Conservation (phyloP, 352 stramenopile species). For the Globisporangium middletonii region DNA sequence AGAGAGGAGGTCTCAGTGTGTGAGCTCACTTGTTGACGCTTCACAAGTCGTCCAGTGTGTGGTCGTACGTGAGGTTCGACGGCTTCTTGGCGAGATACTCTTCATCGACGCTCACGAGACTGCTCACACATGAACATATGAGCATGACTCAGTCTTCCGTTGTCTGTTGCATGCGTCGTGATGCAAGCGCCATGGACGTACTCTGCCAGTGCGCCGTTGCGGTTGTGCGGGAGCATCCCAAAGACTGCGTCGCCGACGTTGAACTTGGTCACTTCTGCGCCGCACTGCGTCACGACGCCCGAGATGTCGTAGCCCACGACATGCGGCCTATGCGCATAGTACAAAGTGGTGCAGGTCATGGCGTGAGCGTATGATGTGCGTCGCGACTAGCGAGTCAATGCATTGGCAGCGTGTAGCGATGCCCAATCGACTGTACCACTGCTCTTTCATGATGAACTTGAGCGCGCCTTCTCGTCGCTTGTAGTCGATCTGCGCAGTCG, state of each 20-base stretch:
- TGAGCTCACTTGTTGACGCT: background rate
- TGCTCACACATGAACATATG: constrained; percentile 9
- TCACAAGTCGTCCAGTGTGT: too few species aligned
- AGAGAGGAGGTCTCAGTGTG: too few species aligned
- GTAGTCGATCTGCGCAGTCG: constrained; percentile 59
- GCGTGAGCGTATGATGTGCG: background rate
- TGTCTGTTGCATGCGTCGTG: background rate
- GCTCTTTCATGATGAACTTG: constrained; percentile 50
- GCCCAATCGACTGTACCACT: constrained; percentile 14
- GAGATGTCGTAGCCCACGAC: constrained; percentile 72
- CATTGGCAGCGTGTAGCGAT: background rate
- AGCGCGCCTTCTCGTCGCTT: constrained; percentile 68
- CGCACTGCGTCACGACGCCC: constrained; percentile 48
- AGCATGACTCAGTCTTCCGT: too few species aligned
- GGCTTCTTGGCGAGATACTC: constrained; percentile 67
- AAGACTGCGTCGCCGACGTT: constrained; percentile 59
- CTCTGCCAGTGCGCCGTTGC: constrained; percentile 63
- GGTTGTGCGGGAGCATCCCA: constrained; percentile 60
- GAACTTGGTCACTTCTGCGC: constrained; percentile 53
- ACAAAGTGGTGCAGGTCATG: background rate
- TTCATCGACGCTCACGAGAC: constrained; percentile 42
- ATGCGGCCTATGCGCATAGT: constrained; percentile 33
- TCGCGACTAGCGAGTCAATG: background rate
- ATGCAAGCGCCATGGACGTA: constrained; percentile 17
- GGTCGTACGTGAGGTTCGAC: constrained; percentile 40